These are phyloP conservation scores for Avena sativa DNA, from an alignment of 176 grass and related monocot genomes.

Conservation along the genomic window DNA sequence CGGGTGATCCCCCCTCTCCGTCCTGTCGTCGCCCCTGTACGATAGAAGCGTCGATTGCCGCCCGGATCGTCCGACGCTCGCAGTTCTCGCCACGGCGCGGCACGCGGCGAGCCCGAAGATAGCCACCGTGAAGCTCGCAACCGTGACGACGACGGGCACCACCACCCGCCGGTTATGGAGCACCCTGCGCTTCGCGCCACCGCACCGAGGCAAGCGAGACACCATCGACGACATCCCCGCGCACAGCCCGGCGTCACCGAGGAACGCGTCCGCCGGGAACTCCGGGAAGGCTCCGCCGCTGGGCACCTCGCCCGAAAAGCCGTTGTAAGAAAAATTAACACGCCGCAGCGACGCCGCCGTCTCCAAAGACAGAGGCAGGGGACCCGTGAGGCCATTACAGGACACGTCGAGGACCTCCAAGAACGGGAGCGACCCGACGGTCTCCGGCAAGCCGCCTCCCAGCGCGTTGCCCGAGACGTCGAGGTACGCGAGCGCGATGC, in stretches of 20 bases:
- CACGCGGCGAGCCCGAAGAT: constrained; percentile 26
- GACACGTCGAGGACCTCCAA: constrained; percentile 85
- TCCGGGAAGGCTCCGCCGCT: constrained; percentile 53
- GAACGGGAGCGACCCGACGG: constrained; percentile 70
- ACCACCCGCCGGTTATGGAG: constrained; percentile 37
- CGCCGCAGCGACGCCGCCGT: constrained; percentile 45
- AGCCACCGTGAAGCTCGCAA: constrained; percentile 37
- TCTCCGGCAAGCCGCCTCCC: constrained; percentile 50
- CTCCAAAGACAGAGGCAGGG: constrained; percentile 59
- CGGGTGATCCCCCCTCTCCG: constrained; percentile 70
- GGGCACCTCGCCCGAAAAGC: constrained; percentile 73
- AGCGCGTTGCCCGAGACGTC: constrained; percentile 76
- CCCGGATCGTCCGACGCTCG: constrained; percentile 1
- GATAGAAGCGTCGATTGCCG: constrained; percentile 52
- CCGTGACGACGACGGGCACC: constrained; percentile 45
- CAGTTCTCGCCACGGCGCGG: constrained; percentile 19
- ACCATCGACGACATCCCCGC: constrained; percentile 40
- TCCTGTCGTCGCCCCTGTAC: constrained; percentile 43
- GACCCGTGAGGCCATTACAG: constrained; percentile 53
- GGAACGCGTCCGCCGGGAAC: constrained; percentile 67
- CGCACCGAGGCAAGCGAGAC: constrained; percentile 48
- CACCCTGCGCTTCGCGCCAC: constrained; percentile 16
- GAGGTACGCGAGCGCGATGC: constrained; percentile 79
- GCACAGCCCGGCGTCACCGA: constrained; percentile 64
- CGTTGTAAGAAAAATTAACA: constrained; percentile 83